Evolutionary conservation across 2,329 filamentous ascomycete genomes (phyloP), one percentile per base, ranked within the genome.

Genomic region (Zymoseptoria crescenta): DNA sequence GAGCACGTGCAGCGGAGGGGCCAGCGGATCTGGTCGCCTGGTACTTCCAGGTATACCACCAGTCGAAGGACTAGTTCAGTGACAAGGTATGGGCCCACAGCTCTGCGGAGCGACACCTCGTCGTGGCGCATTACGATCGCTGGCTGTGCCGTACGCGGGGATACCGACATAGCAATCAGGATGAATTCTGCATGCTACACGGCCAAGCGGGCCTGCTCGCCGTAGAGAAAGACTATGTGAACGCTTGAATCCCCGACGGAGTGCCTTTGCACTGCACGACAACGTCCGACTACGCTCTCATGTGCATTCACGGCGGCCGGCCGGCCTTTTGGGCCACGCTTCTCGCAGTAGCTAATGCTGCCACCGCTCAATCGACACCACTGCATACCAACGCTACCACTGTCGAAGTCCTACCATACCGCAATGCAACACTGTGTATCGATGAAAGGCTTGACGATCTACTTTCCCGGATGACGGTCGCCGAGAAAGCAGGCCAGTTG

Each of bases 401-500:
- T 7, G 51, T 54, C 55, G 16, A 13, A 54, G 7, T 52, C 10
- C 35, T 69, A 5, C 72, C 72, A 20, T 74, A 74, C 63, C 70
- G 69, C 16, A 62, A 77, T 68, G 67, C 74, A 0, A 73, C 72
- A 0, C 69, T 74, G 13, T 73, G 74, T 49, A 71, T 79, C 49
- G 75, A 79, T 49, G 75, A 77, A n/a, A 74, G 78, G 51, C 74
- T 80, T 7, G 75, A 79, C 24, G 78, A 80, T 58, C 72, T 80
- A 3, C 62, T 77, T 13, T 65, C 68, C 3, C 74, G 77, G 8
- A 80, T 80, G 78, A 79, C 74, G 0, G 53, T 80, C 0, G 74
- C 77, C 48, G 78, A 80, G 62, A 80, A 80, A 58, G 78, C 75
- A 2, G 78, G 77, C 0, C 77, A 79, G 62, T 71, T 80, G 56